Base-by-base conservation (phyloP, 352 stramenopile genomes). In the Pythium rishiriense region DNA sequence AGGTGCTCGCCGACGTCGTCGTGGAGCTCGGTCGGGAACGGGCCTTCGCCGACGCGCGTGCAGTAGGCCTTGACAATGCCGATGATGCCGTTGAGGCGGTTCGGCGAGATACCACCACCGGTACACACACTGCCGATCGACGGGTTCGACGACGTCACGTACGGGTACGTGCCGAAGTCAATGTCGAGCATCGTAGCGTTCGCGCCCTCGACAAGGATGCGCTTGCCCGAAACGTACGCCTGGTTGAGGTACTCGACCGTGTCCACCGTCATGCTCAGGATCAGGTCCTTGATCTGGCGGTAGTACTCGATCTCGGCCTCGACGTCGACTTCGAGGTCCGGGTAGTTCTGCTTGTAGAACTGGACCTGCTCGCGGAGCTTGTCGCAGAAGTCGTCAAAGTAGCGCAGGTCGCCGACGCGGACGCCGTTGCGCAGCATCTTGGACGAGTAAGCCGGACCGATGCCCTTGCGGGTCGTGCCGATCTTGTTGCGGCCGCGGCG, bases 181-280 rank as follows among this genome's bases (percentile, higher is more conserved):
- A 99, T 98, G 81, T 99, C 98, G 43, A 99, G 84, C 97, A 99
- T 99, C 24, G 97, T 98, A 6, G 98, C 98, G 79, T 99, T 99
- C 29, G 97, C 97, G 51, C 98, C 98, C 72, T 99, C 98, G 2
- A 99, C 95, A 26, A 99, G 74, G 64, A 99, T 98, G 62, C 90
- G 96, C 83, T 99, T 98, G 62, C 97, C 97, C 17, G 83, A 74
- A 41, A 95, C 86, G 79, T 98, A 98, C 42, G 96, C 86, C 60
- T 98, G 81, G 86, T 99, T 99, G 48, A 98, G 90, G 67, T 97
- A 98, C 53, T 93, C 82, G 60, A 99, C 97, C 21, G 97, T 98
- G 83, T 99, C 98, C 24, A 94, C 79, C 22, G 97, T 97, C 76
- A 98, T 91, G 31, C 56, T 64, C 50, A 97, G 69, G 35, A 98